Conservation (phyloP, 345 rosid genomes). For the Citropsis articulata region DNA sequence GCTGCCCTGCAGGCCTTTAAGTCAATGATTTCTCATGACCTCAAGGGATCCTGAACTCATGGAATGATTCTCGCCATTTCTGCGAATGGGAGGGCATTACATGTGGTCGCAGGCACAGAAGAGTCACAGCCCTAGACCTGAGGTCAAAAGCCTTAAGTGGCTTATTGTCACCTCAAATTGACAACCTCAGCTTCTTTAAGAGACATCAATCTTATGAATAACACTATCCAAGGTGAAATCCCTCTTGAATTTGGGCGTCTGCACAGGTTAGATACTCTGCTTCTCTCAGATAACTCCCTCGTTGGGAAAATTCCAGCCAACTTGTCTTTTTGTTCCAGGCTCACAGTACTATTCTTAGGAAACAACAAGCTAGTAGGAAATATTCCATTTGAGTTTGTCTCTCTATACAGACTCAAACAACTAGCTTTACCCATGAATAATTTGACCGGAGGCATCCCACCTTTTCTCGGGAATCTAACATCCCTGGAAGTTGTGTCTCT, state of each 20-base stretch:
- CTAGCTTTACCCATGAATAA: neutral
- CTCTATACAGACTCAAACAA: neutral
- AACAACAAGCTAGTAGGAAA: constrained; percentile 9
- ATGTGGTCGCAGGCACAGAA: constrained; percentile 18
- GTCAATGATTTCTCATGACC: neutral
- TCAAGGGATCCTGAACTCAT: constrained; percentile 8
- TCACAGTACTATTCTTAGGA: neutral
- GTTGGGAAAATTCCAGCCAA: constrained; percentile 16
- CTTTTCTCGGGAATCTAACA: constrained; percentile 21
- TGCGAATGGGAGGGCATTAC: constrained; percentile 26
- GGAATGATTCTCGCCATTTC: constrained; percentile 22
- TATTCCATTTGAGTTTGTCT: constrained; percentile 6
- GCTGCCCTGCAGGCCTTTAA: constrained; percentile 2
- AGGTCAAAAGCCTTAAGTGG: constrained; percentile 9
- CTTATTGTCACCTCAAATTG: constrained; percentile 3
- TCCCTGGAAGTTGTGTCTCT: neutral
- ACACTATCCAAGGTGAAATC: constrained; percentile 7
- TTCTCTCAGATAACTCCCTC: neutral
- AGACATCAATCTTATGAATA: constrained; percentile 11
- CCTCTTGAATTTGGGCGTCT: constrained; percentile 14
- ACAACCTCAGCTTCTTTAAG: constrained; percentile 13
- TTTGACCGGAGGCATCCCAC: constrained; percentile 11
- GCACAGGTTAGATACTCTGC: neutral
- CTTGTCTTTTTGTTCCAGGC: constrained; percentile 12
- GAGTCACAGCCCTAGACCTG: constrained; percentile 18